Base-by-base conservation (phyloP, 2,329 filamentous ascomycete genomes). In the Fusarium sp. region DNA sequence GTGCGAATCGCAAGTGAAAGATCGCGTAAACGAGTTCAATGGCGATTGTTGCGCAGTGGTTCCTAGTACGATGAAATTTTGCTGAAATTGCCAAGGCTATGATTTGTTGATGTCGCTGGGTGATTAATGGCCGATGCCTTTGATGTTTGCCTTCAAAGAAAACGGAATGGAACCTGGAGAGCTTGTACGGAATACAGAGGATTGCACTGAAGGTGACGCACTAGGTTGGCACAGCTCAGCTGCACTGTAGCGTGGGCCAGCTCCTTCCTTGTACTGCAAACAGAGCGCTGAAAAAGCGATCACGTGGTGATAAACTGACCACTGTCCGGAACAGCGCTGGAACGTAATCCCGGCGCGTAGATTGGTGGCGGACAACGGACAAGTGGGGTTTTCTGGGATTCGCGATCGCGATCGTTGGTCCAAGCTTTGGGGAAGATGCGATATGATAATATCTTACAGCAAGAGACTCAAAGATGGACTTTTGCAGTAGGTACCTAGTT, bases 141-240 rank as follows among this genome's bases (percentile, higher is more conserved):
- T 56, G 64, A 62, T 62, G 40, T n/a, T 27, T 19, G n/a, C 33
- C 17, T 41, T 51, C 39, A 40, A 25, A 51, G 41, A 43, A 58
- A 39, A 54, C 35, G 43, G 33, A 39, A 54, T 37, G 43, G 30
- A 52, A 46, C 43, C 43, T 32, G 14, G 32, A 55, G 56, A 71
- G 65, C 65, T 70, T 59, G 68, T 56, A 62, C 65, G 56, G 17
- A 37, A 17, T 37, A 37, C 33, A 14, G 32, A 37, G 33, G n/a
- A 51, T 32, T 33, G 30, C 30, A 33, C 13, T 33, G 33, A 37
- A 62, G 62, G 72, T 74, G 72, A 74, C 72, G 71, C 71, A 73
- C 66, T 73, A 62, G 61, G 62, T 45, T 65, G 60, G 57, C 56
- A 65, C 59, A 63, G 55, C 64, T 67, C 54, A 56, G 53, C 56